Conservation (phyloP, 2,329 filamentous ascomycete genomes). For the Phaeoacremonium minimum region DNA sequence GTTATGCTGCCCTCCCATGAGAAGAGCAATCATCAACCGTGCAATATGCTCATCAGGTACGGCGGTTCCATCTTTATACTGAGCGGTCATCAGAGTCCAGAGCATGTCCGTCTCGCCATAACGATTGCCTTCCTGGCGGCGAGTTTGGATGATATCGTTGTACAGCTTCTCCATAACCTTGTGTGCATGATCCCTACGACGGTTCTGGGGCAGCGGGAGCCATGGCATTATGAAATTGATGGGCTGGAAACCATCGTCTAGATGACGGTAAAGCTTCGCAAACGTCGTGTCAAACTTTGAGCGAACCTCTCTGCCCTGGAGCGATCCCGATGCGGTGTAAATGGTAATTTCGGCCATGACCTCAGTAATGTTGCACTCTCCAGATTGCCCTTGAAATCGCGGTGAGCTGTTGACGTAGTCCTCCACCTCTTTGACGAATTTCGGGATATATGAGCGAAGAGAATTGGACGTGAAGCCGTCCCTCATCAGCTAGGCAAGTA, state of each 20-base stretch:
- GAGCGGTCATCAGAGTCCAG: constrained; percentile 81
- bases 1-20: constrained; percentile 90
- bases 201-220: constrained; percentile 85
- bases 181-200: constrained; percentile 73
- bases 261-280: constrained; percentile 78
- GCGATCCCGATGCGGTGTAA: constrained; percentile 80
- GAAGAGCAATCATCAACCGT: constrained; percentile 89
- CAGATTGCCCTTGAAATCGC: constrained; percentile 63
- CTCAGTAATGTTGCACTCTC: constrained; percentile 67
- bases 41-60: constrained; percentile 84
- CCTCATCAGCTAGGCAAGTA: constrained; percentile 71
- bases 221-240: constrained; percentile 90
- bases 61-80: constrained; percentile 75
- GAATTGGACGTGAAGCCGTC: constrained; percentile 72
- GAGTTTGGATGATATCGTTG: constrained; percentile 73
- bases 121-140: constrained; percentile 51
- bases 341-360: constrained; percentile 84
- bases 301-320: constrained; percentile 81
- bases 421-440: constrained; percentile 72
- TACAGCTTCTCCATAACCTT: constrained; percentile 60
- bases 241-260: constrained; percentile 85
- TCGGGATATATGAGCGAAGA: constrained; percentile 69
- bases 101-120: constrained; percentile 89
- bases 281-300: constrained; percentile 71
- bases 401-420: constrained; percentile 67